These are phyloP conservation scores for Suillus subalutaceus DNA, from an alignment of 768 basidiomycete species.

Conservation along the genomic window DNA sequence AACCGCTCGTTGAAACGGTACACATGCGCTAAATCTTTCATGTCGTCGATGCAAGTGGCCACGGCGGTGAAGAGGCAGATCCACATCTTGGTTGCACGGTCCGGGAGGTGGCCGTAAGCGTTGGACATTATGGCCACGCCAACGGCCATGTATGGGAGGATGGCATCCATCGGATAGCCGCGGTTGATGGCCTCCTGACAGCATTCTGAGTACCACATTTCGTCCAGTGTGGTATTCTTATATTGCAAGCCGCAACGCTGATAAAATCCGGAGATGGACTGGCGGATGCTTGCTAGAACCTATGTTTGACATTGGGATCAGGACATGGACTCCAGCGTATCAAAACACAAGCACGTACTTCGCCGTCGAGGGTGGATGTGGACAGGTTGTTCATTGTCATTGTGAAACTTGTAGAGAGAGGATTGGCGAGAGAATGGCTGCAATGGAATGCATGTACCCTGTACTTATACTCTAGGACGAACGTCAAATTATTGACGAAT, in stretches of 20 bases:
- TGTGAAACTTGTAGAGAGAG: neutral
- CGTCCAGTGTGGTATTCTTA: neutral
- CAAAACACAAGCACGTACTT: neutral
- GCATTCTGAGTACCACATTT: constrained; percentile 1
- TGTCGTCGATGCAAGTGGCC: constrained; percentile 41
- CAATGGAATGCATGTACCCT: neutral
- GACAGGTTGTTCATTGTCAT: neutral
- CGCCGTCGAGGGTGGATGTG: neutral
- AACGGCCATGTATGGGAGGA: constrained; percentile 1
- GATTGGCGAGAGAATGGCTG: neutral
- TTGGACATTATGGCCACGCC: constrained; percentile 4
- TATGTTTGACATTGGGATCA: neutral
- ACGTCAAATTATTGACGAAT: neutral
- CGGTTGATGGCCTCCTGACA: neutral
- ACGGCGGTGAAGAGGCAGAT: constrained; percentile 43
- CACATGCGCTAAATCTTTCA: constrained; percentile 23
- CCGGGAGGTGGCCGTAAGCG: constrained; percentile 29
- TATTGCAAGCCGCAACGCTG: constrained; percentile 5
- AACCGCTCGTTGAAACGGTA: constrained; percentile 40
- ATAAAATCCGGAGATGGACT: neutral
- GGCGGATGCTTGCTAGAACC: neutral
- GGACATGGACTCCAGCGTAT: neutral
- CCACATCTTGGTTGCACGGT: constrained; percentile 31
- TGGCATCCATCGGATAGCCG: neutral
- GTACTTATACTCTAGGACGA: neutral